Conservation (phyloP, 352 stramenopile species). For the Phytophthora brassicae region DNA sequence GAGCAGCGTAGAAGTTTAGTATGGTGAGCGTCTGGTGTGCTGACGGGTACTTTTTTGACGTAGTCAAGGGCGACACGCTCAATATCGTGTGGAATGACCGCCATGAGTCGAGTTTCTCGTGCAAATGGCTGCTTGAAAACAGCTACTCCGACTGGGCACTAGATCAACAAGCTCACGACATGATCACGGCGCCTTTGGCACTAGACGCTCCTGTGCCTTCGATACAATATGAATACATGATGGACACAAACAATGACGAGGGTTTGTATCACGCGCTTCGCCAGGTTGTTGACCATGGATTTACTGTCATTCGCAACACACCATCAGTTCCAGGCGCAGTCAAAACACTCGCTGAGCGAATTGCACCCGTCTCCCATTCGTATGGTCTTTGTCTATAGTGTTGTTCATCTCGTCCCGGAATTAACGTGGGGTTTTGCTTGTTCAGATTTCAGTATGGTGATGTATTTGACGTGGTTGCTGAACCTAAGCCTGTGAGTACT, state of each 20-base stretch:
- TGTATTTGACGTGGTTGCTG: conserved; percentile 82
- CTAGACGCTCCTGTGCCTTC: conserved; percentile 54
- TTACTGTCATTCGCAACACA: conserved; percentile 77
- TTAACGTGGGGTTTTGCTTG: neutral
- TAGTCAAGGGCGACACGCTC: conserved; percentile 71
- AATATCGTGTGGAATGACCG: conserved; percentile 72
- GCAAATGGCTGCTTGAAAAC: conserved; percentile 75
- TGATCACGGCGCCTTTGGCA: conserved; percentile 47
- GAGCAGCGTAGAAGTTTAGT: conserved; percentile 1
- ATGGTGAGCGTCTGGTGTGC: neutral
- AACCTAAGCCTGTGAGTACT: conserved; percentile 69
- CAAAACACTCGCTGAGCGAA: conserved; percentile 75
- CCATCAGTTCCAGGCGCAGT: conserved; percentile 56
- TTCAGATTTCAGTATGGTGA: conserved; percentile 83
- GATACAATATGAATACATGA: conserved; percentile 67
- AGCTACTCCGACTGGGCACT: conserved; percentile 68
- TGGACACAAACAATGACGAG: conserved; percentile 59
- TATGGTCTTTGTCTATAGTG: no score
- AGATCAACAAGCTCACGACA: conserved; percentile 46
- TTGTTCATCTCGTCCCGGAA: no score
- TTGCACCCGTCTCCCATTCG: conserved; percentile 81
- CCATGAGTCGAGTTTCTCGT: conserved; percentile 72
- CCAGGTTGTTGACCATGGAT: conserved; percentile 67
- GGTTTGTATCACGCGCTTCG: conserved; percentile 70
- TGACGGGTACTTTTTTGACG: no score